phyloP scores from a whole-genome alignment of 495 filamentous ascomycete species.

The Friedmanniomyces endolithicus region DNA sequence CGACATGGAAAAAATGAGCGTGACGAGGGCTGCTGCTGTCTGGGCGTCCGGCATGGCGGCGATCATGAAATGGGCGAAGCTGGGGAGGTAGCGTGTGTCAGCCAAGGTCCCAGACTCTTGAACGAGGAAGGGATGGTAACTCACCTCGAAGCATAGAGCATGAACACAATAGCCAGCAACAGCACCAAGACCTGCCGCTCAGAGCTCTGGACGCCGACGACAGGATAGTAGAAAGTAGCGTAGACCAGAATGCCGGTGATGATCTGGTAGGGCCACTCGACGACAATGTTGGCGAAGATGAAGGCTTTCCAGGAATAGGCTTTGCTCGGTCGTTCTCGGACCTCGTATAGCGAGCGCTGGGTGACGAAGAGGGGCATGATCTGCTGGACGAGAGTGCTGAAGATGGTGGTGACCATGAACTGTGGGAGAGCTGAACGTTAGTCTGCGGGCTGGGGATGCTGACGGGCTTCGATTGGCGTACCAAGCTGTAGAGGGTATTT shows the following conservation, averaged over 20 bases:
- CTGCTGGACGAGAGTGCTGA: constrained; percentile 38
- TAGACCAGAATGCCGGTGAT: constrained; percentile 40
- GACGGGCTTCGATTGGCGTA: constrained; percentile 36
- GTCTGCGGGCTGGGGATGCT: too few relatives aligned
- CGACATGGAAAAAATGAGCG: constrained; percentile 33
- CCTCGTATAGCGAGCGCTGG: constrained; percentile 43
- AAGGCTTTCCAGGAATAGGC: constrained; percentile 47
- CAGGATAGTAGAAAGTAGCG: constrained; percentile 42
- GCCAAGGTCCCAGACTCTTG: neutral
- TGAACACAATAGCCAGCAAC: constrained; percentile 48
- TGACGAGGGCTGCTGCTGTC: constrained; percentile 9
- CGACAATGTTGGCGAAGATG: constrained; percentile 39
- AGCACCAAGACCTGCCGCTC: constrained; percentile 48
- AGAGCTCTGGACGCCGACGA: constrained; percentile 33
- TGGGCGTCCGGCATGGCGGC: constrained; percentile 15
- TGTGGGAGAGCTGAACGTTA: too few relatives aligned
- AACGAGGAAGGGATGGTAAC: neutral
- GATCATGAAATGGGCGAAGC: constrained; percentile 11
- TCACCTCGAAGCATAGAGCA: constrained; percentile 13
- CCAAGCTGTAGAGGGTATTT: constrained; percentile 65
- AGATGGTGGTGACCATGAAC: constrained; percentile 47
- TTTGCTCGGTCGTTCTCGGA: constrained; percentile 42
- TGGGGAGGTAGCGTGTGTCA: neutral
- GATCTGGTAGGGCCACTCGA: constrained; percentile 42
- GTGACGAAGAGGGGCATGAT: constrained; percentile 47